Base-by-base conservation (phyloP, 2,329 filamentous ascomycete genomes). In the Penicillium sp. region DNA sequence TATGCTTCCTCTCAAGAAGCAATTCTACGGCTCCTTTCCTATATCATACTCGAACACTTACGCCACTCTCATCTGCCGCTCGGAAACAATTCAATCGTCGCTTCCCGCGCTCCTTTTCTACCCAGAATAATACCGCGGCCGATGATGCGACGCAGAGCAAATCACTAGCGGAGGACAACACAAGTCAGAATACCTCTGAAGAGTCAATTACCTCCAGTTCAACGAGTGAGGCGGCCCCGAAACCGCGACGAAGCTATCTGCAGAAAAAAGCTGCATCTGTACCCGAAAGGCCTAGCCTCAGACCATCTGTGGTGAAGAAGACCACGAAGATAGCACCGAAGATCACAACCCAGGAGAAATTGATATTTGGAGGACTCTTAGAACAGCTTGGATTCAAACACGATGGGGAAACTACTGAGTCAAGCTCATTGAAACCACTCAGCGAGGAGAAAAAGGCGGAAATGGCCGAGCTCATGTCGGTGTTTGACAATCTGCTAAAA, bases 31-130 rank as follows among this genome's bases (percentile, higher is more conserved):
- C 86, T 5, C 86, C 88, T 0, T 91, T 91, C 57, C 80, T 92
- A 7, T 91, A 91, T 69, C 87, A 89, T 63, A 91, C 89, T 6
- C 78, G 82, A 58, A 90, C 89, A 0, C 81, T 88, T 33, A 59
- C 61, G 5, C 54, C 67, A 29, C 46, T 55, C 46, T 59, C 50
- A 13, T 27, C 40, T 35, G 37, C 60, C 8, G 47, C 56, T 45
- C 60, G 38, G 12, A 54, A 50, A 40, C 48, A 56, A 41, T 35
- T 58, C 46, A 53, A 45, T 46, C 51, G 37, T 29, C 62, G 48
- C 45, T 62, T 54, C 21, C 50, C 43, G 21, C 62, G 53, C 10
- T 37, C 60, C 25, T 67, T 67, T 54, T 67, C 65, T 12, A 61
- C 62, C 3, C 54, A 56, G 35, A 54, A 60, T 25, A 35, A 31